phyloP scores from a whole-genome alignment of 805 yeast species.

The Lachancea nothofagi region DNA sequence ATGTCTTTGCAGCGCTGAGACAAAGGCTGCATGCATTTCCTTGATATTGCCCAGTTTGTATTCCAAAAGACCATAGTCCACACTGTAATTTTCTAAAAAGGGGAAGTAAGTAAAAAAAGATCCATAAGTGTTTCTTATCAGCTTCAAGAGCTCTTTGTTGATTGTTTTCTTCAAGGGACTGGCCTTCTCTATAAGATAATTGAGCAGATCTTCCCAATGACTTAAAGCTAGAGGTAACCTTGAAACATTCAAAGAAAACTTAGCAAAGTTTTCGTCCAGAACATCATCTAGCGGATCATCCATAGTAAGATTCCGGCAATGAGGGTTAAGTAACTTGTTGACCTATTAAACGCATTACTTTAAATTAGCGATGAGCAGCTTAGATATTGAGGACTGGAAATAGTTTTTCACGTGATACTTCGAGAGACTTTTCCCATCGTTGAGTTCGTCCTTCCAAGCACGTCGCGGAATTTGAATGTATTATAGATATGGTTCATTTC shows the following conservation, averaged over 20 bases:
- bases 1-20: constrained; percentile 19
- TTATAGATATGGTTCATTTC: no score
- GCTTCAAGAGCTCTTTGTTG: constrained; percentile 16
- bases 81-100: constrained; percentile 30
- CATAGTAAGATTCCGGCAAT: no score
- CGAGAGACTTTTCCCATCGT: no score
- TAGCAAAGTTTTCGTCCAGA: constrained; percentile 23
- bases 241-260: constrained; percentile 22
- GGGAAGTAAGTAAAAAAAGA: constrained; percentile 30
- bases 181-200: constrained; percentile 20
- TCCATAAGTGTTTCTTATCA: constrained; percentile 25
- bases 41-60: constrained; percentile 29
- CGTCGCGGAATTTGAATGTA: no score
- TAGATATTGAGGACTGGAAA: no score
- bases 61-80: constrained; percentile 33
- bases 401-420: no score
- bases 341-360: no score
- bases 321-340: no score
- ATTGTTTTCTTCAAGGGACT: constrained; percentile 27
- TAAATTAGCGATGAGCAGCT: no score
- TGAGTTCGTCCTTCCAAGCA: no score
- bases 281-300: constrained; percentile 6
- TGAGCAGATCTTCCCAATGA: constrained; percentile 31
- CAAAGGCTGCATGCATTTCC: constrained; percentile 24
- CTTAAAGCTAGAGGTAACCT: constrained; percentile 24